Percentiles rank a stretch among this genome's conserved stretches.
Conservation (phyloP, 148 eudicot species). For the Dianthus caryophyllus region DNA sequence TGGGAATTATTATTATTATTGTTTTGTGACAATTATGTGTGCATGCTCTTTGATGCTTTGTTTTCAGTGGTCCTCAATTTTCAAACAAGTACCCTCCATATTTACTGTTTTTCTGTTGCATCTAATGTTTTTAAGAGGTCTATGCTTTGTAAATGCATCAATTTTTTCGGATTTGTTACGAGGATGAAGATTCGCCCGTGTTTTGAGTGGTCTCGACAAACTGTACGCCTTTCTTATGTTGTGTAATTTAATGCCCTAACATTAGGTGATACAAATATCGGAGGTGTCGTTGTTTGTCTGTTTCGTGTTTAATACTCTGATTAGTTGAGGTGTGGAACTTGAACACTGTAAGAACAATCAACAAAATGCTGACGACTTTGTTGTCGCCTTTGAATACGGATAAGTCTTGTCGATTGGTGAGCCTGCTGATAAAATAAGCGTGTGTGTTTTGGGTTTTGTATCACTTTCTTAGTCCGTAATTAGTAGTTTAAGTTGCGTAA, state of each 20-base stretch:
- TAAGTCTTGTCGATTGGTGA: conserved; percentile 15
- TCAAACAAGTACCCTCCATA: no score
- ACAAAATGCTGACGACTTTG: conserved; percentile 6
- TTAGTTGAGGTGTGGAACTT: conserved; percentile 16
- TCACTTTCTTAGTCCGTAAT: conserved; percentile 5
- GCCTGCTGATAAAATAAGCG: conserved; percentile 9
- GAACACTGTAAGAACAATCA: not conserved
- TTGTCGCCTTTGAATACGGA: conserved; percentile 13
- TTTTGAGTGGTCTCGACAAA: no score
- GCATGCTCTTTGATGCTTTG: conserved; percentile 5
- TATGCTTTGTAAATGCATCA: not conserved
- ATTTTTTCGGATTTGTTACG: not conserved
- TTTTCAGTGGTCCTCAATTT: conserved; percentile 13
- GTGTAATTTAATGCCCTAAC: not conserved
- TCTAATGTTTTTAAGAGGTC: not conserved
- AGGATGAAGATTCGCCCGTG: not conserved
- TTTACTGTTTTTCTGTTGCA: conserved; percentile 1
- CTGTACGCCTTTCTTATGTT: not conserved
- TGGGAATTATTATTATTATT: conserved; percentile 11
- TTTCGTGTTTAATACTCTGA: conserved; percentile 17
- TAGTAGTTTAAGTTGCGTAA: conserved; percentile 10
- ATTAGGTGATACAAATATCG: not conserved
- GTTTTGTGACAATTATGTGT: conserved; percentile 12
- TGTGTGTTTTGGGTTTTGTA: conserved; percentile 6
- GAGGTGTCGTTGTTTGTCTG: conserved; percentile 12